Conservation (phyloP, 2,329 filamentous ascomycete species). For the Fusarium newnesense region DNA sequence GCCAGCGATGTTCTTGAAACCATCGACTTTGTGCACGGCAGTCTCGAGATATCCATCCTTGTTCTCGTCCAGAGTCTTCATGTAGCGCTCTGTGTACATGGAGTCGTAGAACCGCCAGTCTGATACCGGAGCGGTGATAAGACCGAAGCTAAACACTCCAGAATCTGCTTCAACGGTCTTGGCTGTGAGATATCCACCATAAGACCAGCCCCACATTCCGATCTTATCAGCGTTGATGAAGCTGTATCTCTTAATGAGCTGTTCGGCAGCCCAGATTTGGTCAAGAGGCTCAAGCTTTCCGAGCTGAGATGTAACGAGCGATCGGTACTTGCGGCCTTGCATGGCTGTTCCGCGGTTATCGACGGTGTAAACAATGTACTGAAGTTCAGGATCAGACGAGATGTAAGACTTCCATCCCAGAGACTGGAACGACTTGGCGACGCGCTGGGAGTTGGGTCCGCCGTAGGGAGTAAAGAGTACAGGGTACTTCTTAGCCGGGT, state of each 20-base stretch:
- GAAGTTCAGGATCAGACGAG: conserved; percentile 72
- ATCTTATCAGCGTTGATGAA: conserved; percentile 70
- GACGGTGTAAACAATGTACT: conserved; percentile 74
- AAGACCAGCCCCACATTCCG: conserved; percentile 76
- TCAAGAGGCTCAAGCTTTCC: conserved; percentile 72
- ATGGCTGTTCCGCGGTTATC: conserved; percentile 75
- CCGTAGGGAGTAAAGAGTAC: conserved; percentile 76
- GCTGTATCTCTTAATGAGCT: conserved; percentile 59
- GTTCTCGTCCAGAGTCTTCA: conserved; percentile 71
- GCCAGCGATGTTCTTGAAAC: conserved; percentile 71
- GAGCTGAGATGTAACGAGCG: conserved; percentile 66
- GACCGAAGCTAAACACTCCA: conserved; percentile 68
- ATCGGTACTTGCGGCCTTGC: conserved; percentile 71
- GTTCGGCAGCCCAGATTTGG: conserved; percentile 73
- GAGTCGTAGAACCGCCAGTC: conserved; percentile 79
- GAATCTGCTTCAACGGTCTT: conserved; percentile 73
- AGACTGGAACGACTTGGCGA: conserved; percentile 64
- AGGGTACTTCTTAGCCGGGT: conserved; percentile 71
- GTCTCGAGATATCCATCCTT: conserved; percentile 68
- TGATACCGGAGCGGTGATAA: conserved; percentile 73
- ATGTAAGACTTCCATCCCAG: conserved; percentile 72
- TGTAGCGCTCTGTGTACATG: conserved; percentile 78
- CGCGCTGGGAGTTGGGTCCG: conserved; percentile 71
- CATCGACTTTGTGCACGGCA: conserved; percentile 65
- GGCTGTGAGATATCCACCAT: conserved; percentile 72